Evolutionary conservation across 352 stramenopile species (phyloP), one percentile per base, ranked within the genome.

Genomic region (Phytopythium sindhum): DNA sequence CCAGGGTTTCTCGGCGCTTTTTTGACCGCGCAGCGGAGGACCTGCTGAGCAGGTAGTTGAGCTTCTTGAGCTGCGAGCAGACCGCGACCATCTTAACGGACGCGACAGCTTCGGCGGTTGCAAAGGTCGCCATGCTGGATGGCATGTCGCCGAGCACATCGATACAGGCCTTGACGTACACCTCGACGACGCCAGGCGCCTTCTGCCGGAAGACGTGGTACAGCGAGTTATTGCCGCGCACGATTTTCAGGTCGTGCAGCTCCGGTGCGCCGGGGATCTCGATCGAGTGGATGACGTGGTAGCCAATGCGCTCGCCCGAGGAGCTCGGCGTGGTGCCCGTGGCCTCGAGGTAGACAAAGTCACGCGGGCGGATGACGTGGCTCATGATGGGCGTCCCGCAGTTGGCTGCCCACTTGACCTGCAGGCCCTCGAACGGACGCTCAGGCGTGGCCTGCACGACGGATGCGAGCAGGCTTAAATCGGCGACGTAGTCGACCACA

Each of bases 291-390:
- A 81, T 68, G 2, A 75, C 37, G 57, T 81, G 73, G 65, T 81
- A 82, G 33, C 74, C 74, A 4, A 86, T 56, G 28, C 67, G 69
- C 47, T 83, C 69, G 37, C 71, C 73, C 8, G 66, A 71, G 21
- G 60, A 47, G 50, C 61, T 76, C 0, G 60, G 28, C 0, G 70
- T 74, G 45, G 85, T 60, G 0, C 80, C 77, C 10, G 71, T 81
- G 44, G 73, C 70, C 54, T 89, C 73, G 52, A 89, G 68, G 65
- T 78, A 86, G 14, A 89, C 73, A 52, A 82, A 74, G 67, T 89
- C 80, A 23, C 77, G 80, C 23, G 26, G 26, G 2, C 41, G 37
- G 37, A 53, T 53, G 37, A 61, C 56, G 39, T 21, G 23, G 35
- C 29, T 41, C 19, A 47, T 42, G 44, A 64, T 14, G 0, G 33